phyloP scores from a whole-genome alignment of 129 eudicot species.

The Silybum marianum region DNA sequence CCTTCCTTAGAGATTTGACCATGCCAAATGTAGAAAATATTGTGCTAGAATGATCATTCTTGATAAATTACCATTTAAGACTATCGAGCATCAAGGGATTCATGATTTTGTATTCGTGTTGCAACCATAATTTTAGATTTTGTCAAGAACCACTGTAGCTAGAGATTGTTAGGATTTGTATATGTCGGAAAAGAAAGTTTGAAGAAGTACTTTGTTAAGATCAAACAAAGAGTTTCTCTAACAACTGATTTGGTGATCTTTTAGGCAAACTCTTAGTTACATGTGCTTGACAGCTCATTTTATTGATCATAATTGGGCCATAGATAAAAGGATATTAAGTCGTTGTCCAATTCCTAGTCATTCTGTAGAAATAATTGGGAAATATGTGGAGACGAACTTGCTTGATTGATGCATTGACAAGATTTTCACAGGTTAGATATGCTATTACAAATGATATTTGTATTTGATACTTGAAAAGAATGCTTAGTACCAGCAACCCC shows the following conservation, averaged over 20 bases:
- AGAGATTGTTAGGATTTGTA: background rate
- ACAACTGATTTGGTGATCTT: constrained; percentile 3
- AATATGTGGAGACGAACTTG: too few species aligned
- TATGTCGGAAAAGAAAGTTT: background rate
- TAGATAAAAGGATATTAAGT: background rate
- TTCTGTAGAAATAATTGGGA: too few species aligned
- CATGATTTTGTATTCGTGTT: background rate
- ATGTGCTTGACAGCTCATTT: constrained; percentile 8
- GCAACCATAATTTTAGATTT: background rate
- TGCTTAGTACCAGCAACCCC: too few species aligned
- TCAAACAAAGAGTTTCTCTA: background rate
- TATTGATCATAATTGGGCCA: background rate
- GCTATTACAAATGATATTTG: too few species aligned
- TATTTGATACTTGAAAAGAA: too few species aligned
- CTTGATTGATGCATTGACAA: too few species aligned
- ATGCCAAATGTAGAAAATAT: too few species aligned
- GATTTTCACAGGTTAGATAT: too few species aligned
- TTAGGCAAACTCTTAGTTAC: constrained; percentile 2
- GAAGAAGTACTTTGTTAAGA: constrained; percentile 2
- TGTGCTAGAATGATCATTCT: too few species aligned
- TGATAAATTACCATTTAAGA: background rate
- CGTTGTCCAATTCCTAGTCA: background rate
- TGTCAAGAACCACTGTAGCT: background rate
- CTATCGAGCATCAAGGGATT: background rate
- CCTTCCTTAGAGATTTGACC: too few species aligned